phyloP scores from a whole-genome alignment of 768 basidiomycete genomes.

The Agrocybe pediades region DNA sequence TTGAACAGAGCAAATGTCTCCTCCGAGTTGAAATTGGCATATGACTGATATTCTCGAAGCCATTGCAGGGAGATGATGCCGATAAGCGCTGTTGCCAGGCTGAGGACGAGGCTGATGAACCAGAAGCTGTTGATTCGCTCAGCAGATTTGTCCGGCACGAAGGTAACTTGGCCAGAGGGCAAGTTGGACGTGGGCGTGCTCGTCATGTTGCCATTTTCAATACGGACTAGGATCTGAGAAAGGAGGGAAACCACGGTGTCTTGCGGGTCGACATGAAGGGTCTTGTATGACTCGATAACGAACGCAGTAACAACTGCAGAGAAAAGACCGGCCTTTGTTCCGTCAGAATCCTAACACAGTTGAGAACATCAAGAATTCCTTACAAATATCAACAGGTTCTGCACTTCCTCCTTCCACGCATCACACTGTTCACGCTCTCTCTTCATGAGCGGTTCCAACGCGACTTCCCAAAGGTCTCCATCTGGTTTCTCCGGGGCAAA shows the following conservation, averaged over 20 bases:
- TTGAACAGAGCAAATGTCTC: background rate
- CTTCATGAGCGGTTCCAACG: conserved; percentile 1
- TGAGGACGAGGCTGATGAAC: conserved; percentile 1
- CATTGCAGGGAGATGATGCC: conserved; percentile 1
- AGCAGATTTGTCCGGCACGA: background rate
- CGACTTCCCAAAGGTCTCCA: background rate
- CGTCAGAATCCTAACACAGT: background rate
- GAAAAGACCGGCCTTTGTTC: conserved; percentile 3
- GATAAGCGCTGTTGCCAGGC: background rate
- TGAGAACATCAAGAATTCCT: background rate
- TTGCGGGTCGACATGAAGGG: background rate
- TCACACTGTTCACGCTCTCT: background rate
- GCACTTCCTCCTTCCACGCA: conserved; percentile 1
- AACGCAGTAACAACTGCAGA: conserved; percentile 6
- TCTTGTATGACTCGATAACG: conserved; percentile 6
- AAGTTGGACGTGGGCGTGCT: background rate
- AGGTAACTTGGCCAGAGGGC: background rate
- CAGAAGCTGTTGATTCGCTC: background rate
- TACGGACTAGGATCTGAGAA: background rate
- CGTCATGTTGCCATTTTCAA: background rate
- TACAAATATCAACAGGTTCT: conserved; percentile 2
- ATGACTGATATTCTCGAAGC: background rate
- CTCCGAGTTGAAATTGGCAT: background rate
- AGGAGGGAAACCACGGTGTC: background rate
- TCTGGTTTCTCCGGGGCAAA: conserved; percentile 1